These are phyloP conservation scores for Fusarium sp. DNA, from an alignment of 2,329 filamentous ascomycete species.

Conservation along the genomic window DNA sequence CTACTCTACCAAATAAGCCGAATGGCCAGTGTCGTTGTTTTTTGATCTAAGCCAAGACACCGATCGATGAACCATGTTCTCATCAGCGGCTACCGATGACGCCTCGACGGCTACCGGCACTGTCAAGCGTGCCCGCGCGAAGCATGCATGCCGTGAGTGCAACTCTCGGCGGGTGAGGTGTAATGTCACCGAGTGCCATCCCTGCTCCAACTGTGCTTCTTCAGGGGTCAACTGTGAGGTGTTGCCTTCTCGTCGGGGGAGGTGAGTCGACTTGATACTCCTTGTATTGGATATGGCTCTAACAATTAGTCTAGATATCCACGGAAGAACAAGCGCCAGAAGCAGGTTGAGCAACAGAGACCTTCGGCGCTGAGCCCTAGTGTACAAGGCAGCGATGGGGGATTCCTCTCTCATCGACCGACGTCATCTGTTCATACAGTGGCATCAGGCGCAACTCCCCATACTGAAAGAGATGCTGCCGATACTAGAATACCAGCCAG, in stretches of 20 bases:
- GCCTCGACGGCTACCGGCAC: not conserved
- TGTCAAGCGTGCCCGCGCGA: slow-evolving; percentile 52
- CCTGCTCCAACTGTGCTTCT: slow-evolving; percentile 48
- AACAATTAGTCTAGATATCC: slow-evolving; percentile 36
- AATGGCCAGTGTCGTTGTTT: not conserved
- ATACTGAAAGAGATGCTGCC: not conserved
- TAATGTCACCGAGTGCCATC: slow-evolving; percentile 50
- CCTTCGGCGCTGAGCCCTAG: not conserved
- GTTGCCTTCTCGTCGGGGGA: slow-evolving; percentile 49
- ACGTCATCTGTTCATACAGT: not conserved
- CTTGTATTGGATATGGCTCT: not conserved
- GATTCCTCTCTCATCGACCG: not conserved
- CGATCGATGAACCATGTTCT: slow-evolving; percentile 1
- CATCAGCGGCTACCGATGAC: slow-evolving; percentile 1
- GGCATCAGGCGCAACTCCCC: not conserved
- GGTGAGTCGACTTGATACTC: slow-evolving; percentile 33
- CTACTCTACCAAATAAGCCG: slow-evolving; percentile 28
- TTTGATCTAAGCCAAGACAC: not conserved
- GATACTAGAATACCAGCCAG: slow-evolving; percentile 19
- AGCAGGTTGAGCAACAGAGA: not conserved
- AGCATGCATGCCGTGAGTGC: slow-evolving; percentile 51
- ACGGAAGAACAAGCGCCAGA: slow-evolving; percentile 34
- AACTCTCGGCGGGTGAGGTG: slow-evolving; percentile 51
- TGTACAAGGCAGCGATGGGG: not conserved
- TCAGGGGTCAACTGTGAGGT: slow-evolving; percentile 47